Evolutionary conservation across 768 basidiomycete species (phyloP), one percentile per base, ranked within the genome.

Genomic region (Filobasidium floriforme): DNA sequence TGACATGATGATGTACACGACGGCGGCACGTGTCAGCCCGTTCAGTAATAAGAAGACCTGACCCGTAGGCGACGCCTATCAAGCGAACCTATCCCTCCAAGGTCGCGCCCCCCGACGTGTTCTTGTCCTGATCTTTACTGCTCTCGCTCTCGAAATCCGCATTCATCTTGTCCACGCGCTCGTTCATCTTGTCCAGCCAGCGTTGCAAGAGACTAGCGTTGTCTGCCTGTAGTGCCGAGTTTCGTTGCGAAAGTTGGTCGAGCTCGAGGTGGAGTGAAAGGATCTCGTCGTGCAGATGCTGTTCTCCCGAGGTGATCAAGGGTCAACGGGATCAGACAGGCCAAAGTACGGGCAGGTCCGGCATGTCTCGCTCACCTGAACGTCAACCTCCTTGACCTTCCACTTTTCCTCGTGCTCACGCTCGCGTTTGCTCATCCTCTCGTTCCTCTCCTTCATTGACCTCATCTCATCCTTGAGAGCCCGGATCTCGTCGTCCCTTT

Each of bases 251-350:
- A 28, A 94, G 86, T 73, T 94, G 90, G 52, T 87, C 85, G 14
- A 98, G 85, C 78, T 99, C 94, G 59, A 99, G 84, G 66, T 90
- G 88, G 54, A 92, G 83, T 1, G 94, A 91, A 70, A 86, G 87
- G 80, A 94, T 89, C 80, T 99, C 94, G 78, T 99, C 94, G 73
- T 93, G 89, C 18, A 98, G 84, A 62, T 90, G 88, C 93, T 96
- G 75, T 6, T 14, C 7, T 43, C 28, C 26, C 26, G 19, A 26
- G 22, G n/a, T 15, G 24, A 51, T 3, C 5, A 22, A 44, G 43
- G 44, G 41, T 18, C 10, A 22, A 44, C 19, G 1, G 4, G 41
- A 29, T 37, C 32, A 37, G 32, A 37, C 32, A 3, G 32, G 32
- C 9, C 32, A 4, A n/a, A 37, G 4, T 37, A 37, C 32, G 32